phyloP scores from a whole-genome alignment of 1,139 yeast genomes.

The Nakaseomyces delphensis region DNA sequence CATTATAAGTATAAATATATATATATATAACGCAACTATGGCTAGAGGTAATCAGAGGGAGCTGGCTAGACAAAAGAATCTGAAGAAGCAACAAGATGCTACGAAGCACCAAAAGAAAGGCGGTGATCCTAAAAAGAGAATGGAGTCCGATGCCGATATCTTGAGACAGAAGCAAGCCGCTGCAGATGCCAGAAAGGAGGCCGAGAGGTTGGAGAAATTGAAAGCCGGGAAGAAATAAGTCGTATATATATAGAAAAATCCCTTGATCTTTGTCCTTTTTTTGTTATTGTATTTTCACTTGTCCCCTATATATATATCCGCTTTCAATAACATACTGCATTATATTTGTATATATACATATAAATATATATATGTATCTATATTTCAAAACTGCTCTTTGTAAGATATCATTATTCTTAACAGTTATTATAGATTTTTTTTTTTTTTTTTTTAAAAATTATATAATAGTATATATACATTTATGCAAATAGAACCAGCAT shows the following conservation, averaged over 20 bases:
- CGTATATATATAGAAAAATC: background rate
- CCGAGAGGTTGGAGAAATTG: conserved; percentile 26
- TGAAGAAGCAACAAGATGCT: conserved; percentile 64
- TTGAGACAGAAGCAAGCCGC: conserved; percentile 82
- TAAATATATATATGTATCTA: background rate
- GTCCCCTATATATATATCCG: background rate
- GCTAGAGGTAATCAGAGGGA: conserved; percentile 97
- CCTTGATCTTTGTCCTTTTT: background rate
- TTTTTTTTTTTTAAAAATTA: background rate
- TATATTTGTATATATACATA: background rate
- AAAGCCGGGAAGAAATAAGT: conserved; percentile 15
- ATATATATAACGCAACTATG: conserved; percentile 40
- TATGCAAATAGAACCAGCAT: background rate
- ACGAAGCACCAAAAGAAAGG: conserved; percentile 55
- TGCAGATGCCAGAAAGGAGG: conserved; percentile 60
- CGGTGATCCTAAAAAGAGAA: conserved; percentile 78
- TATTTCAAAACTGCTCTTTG: background rate
- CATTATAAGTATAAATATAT: no score
- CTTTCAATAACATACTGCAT: background rate
- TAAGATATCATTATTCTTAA: no score
- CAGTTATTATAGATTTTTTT: no score
- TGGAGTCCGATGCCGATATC: conserved; percentile 81
- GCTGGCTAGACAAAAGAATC: conserved; percentile 79
- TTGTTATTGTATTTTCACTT: background rate
- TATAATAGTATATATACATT: background rate